Base-by-base conservation (phyloP, 768 basidiomycete species). In the Lactarius evosmus region DNA sequence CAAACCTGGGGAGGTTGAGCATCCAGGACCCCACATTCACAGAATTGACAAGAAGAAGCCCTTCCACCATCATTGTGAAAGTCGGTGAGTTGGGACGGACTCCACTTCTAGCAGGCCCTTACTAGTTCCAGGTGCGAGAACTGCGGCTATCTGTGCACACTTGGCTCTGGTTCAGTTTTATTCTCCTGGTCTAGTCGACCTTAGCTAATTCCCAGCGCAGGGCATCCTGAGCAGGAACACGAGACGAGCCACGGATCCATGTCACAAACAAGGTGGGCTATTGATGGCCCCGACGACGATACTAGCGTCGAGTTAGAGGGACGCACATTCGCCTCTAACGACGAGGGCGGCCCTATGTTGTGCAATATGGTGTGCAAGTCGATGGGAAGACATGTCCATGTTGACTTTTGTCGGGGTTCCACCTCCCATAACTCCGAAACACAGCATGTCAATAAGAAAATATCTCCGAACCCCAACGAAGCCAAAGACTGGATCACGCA, bases 241-340 rank as follows among this genome's bases (percentile, higher is more conserved):
- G 83, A 85, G 50, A 87, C 85, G 0, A 77, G 76, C 14, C 85
- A 87, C 56, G 86, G 85, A 11, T 85, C 83, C 1, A 86, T 86
- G 84, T 81, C 83, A 0, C 77, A 74, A 58, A 81, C 83, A 0
- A 74, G 76, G 40, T 87, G 86, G 86, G 75, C 79, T 0, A 68
- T 85, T 1, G 83, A 85, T 59, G 83, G 80, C 0, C 78, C 78
- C 0, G 79, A 84, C 0, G 79, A 84, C 12, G 82, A 78, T 14
- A 77, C 76, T 2, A 71, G 74, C 1, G 53, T 85, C 0, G 86
- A 86, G 66, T 73, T 85, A 2, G 78, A 82, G 61, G 84, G 85
- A 2, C 78, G 78, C 56, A 81, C 78, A 61, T 86, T 84, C 68
- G 80, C 78, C 14, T 67, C 78, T 0, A 77, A 78, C 27, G 83